A percentile compares a stretch with the other conserved stretches of the same genome.
Evolutionary conservation across 306 rosid species (phyloP).

Genomic region (Cucurbita ficifolia): DNA sequence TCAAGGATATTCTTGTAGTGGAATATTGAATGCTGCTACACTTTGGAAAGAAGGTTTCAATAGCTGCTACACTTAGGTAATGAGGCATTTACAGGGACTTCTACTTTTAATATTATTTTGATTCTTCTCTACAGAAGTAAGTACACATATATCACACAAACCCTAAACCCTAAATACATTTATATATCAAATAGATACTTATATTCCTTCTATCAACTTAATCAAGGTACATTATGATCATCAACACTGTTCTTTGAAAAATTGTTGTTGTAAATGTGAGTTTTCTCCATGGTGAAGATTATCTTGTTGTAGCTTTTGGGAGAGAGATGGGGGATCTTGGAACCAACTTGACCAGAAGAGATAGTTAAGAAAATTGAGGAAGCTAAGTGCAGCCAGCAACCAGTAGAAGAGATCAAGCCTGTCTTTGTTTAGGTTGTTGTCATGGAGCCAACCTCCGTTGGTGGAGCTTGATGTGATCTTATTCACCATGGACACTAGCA

Average conservation of each 20-base stretch:
- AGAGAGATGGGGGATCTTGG: slow-evolving; percentile 23
- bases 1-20: not conserved
- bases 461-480: slow-evolving; percentile 42
- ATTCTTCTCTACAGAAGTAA: not conserved
- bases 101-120: not conserved
- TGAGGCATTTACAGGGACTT: not conserved
- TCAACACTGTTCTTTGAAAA: slow-evolving; percentile 8
- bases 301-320: slow-evolving; percentile 9
- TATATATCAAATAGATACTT: not conserved
- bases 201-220: not conserved
- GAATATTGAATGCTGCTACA: slow-evolving; percentile 8
- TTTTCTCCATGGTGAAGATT: not conserved
- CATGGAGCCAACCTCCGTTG: slow-evolving; percentile 52
- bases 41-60: slow-evolving; percentile 4
- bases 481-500: slow-evolving; percentile 59
- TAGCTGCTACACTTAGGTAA: not conserved
- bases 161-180: not conserved
- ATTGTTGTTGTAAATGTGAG: not conserved
- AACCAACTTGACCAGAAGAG: slow-evolving; percentile 69
- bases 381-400: slow-evolving; percentile 57
- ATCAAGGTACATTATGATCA: not conserved
- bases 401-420: slow-evolving; percentile 83
- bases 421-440: slow-evolving; percentile 66
- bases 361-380: slow-evolving; percentile 69
- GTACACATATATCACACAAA: not conserved